Evolutionary conservation across 2,329 filamentous ascomycete species (phyloP), one percentile per base, ranked within the genome.

Genomic region (Microdochium paspali): DNA sequence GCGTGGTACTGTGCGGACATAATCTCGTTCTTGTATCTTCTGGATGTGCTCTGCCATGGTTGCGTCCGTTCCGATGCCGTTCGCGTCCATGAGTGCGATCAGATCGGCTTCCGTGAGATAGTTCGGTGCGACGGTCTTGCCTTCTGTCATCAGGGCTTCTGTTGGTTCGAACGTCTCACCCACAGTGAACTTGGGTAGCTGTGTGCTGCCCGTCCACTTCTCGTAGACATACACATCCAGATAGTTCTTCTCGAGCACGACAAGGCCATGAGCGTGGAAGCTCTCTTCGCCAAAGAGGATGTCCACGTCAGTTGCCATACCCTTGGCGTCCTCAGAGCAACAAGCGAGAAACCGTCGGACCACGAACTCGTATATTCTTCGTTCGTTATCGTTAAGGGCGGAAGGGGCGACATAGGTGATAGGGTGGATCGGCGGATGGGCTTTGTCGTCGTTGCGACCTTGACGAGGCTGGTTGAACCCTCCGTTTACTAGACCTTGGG

Each of bases 1-100:
- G 56, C 59, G 74, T 61, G 67, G 80, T 61, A 61, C 69, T 2
- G 85, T 84, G 48, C 82, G 79, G 45, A 90, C 91, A 59, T 98
- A 98, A 56, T 90, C 77, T 50, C 93, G 76, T 49, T 90, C 81
- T 65, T 97, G 90, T 57, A 98, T 95, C 66, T 91, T 98, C 50
- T 87, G 82, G 58, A 98, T 98, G 61, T 98, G 93, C 58, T 98
- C 93, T 0, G 93, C 93, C 93, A 98, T 98, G 1, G 93, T 98
- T 6, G 93, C 93, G 68, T 98, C 93, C 10, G 93, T 98, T 12
- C 93, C 93, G 53, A 98, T 98, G 2, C 93, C 93, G 61, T 98
- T 98, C 42, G 89, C 90, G 68, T 98, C 93, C 93, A 98, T 98
- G 10, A 98, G 77, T 3, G 85, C 86, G 61, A 98, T 95, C 24